Conservation (phyloP, 164 flowering plant species). For the Paratinospora sagittata region DNA sequence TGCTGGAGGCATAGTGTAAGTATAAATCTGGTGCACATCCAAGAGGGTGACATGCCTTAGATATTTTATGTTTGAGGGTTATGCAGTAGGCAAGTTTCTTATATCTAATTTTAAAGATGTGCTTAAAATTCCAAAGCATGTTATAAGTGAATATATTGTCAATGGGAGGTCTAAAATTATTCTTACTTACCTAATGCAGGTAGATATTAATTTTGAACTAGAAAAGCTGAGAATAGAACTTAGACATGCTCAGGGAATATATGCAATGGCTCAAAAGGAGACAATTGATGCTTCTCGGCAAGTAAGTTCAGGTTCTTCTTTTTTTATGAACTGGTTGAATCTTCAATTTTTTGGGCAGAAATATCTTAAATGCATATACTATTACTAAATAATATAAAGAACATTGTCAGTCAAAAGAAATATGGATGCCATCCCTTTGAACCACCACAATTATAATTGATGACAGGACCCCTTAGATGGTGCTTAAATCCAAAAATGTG, state of each 20-base stretch:
- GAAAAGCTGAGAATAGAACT: conserved; percentile 78
- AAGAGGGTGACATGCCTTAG: too few relatives aligned
- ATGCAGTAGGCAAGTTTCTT: too few relatives aligned
- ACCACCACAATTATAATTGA: not conserved
- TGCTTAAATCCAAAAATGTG: not conserved
- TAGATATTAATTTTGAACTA: conserved; percentile 50
- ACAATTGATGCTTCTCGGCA: conserved; percentile 58
- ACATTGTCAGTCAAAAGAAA: not conserved
- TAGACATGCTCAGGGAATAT: conserved; percentile 70
- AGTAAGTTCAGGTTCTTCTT: conserved; percentile 30
- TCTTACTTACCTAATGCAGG: conserved; percentile 32
- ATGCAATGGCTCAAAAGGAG: conserved; percentile 68
- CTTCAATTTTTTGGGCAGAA: not conserved
- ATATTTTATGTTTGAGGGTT: too few relatives aligned
- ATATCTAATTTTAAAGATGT: not conserved
- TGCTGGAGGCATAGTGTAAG: too few relatives aligned
- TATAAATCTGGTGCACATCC: too few relatives aligned
- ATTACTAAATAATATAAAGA: not conserved
- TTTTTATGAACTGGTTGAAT: not conserved
- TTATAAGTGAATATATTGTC: not conserved
- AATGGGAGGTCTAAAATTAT: not conserved
- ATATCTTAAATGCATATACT: not conserved
- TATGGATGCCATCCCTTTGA: not conserved
- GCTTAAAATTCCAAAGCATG: not conserved
- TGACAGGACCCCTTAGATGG: not conserved